Evolutionary conservation across 73 alveolate species (phyloP).

Genomic region (Uronychia binucleata): DNA sequence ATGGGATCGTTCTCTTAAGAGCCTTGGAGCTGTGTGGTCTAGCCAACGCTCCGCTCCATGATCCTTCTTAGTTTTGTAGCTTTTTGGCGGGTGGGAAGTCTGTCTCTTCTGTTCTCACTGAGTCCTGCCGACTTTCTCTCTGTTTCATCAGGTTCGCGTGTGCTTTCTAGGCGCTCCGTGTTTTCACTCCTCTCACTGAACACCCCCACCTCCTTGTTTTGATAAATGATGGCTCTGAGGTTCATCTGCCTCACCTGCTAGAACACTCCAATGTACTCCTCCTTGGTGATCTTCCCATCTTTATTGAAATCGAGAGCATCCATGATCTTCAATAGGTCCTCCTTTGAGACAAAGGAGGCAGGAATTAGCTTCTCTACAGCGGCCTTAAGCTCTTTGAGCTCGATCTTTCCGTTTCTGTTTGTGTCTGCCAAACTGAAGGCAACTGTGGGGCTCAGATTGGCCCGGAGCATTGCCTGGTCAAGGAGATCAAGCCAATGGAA

Average conservation of each 20-base stretch:
- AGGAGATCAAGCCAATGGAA: constrained; percentile 19
- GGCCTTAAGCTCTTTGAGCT: constrained; percentile 23
- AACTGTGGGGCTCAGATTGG: constrained; percentile 36
- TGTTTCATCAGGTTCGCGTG: no score
- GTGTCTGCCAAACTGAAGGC: constrained; percentile 43
- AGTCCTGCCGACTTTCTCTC: no score
- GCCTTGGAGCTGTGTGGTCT: not conserved
- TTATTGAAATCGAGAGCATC: constrained; percentile 34
- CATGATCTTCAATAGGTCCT: constrained; percentile 12
- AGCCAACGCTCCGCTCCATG: not conserved
- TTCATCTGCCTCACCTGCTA: constrained; percentile 36
- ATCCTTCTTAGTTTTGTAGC: not conserved
- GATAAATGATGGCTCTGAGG: not conserved
- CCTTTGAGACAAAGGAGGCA: not conserved
- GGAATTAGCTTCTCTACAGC: constrained; percentile 30
- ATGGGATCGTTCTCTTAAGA: not conserved
- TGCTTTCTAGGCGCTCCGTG: not conserved
- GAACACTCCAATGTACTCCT: constrained; percentile 21
- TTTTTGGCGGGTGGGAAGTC: not conserved
- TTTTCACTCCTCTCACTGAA: not conserved
- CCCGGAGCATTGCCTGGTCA: constrained; percentile 43
- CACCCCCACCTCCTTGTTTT: not conserved
- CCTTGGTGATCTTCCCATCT: constrained; percentile 24
- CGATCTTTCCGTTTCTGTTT: constrained; percentile 18
- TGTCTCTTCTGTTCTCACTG: not conserved